phyloP scores from a whole-genome alignment of 805 yeast species.

The Sungouiozyma intestinalis region DNA sequence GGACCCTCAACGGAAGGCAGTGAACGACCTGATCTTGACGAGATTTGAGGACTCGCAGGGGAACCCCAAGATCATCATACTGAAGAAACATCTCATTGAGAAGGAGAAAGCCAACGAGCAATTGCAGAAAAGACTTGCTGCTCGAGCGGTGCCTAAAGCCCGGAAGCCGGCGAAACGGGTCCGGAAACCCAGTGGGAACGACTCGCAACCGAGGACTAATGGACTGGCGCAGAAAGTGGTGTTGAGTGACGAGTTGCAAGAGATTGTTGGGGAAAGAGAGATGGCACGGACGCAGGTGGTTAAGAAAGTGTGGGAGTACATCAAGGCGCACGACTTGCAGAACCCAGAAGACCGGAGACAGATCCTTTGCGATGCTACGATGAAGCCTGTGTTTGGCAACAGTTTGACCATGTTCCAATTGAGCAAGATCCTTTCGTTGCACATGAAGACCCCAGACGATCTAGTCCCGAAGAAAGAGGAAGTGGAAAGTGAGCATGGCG shows the following conservation, averaged over 20 bases:
- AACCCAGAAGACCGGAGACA: conserved; percentile 57
- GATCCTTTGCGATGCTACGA: conserved; percentile 50
- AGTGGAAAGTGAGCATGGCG: background rate
- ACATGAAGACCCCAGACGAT: conserved; percentile 33
- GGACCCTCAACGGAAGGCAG: conserved; percentile 38
- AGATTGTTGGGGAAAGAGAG: conserved; percentile 35
- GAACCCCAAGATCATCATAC: conserved; percentile 20
- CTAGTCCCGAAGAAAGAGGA: conserved; percentile 3
- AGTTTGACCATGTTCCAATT: conserved; percentile 48
- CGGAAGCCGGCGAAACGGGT: conserved; percentile 10
- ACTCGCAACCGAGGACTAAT: conserved; percentile 18
- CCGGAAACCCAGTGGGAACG: conserved; percentile 5
- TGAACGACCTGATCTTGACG: conserved; percentile 50
- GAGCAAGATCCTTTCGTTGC: conserved; percentile 44
- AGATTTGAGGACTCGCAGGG: conserved; percentile 42
- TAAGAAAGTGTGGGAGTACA: conserved; percentile 59
- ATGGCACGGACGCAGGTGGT: conserved; percentile 63
- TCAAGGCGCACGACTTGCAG: conserved; percentile 51
- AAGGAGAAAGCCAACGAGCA: conserved; percentile 37
- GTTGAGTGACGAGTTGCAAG: conserved; percentile 43
- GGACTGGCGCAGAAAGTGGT: conserved; percentile 33
- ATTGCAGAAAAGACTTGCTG: conserved; percentile 9
- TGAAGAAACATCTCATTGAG: conserved; percentile 19
- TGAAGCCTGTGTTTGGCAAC: conserved; percentile 51
- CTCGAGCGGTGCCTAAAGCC: conserved; percentile 4